Percentiles rank a stretch among this genome's conserved stretches.
These are phyloP conservation scores for Blastomyces emzantsi DNA, from an alignment of 2,329 filamentous ascomycete genomes.

Conservation along the genomic window DNA sequence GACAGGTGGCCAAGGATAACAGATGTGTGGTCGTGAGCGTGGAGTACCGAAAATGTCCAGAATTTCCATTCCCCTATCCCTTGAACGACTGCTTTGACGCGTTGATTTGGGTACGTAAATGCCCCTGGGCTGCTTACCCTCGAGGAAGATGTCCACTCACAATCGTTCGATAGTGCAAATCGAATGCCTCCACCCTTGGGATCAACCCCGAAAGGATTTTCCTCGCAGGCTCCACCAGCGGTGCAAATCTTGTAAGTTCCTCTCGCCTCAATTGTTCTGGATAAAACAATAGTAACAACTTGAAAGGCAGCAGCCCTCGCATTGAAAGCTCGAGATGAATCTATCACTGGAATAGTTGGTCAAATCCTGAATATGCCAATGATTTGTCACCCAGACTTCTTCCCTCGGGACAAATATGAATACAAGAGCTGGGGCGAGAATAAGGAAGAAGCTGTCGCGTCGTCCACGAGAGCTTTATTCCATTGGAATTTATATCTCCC, in stretches of 20 bases:
- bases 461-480: background rate
- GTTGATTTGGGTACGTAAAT: constrained; percentile 2
- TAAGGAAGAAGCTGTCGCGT: background rate
- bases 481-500: constrained; percentile 4
- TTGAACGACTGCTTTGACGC: constrained; percentile 8
- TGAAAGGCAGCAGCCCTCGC: background rate
- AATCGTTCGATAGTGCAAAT: constrained; percentile 1
- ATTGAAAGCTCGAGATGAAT: constrained; percentile 6
- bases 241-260: constrained; percentile 1
- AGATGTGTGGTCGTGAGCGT: constrained; percentile 2
- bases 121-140: background rate
- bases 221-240: background rate
- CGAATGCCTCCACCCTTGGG: constrained; percentile 2
- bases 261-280: background rate
- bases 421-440: background rate
- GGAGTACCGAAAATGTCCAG: constrained; percentile 8
- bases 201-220: constrained; percentile 1
- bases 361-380: constrained; percentile 9
- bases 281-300: background rate
- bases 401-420: constrained; percentile 5
- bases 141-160: background rate
- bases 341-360: constrained; percentile 2
- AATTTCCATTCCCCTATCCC: constrained; percentile 3
- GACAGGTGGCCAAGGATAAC: constrained; percentile 2
- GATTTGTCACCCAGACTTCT: constrained; percentile 8